Evolutionary conservation across 2,329 filamentous ascomycete genomes (phyloP).

Genomic region (Alternaria ventricosa): DNA sequence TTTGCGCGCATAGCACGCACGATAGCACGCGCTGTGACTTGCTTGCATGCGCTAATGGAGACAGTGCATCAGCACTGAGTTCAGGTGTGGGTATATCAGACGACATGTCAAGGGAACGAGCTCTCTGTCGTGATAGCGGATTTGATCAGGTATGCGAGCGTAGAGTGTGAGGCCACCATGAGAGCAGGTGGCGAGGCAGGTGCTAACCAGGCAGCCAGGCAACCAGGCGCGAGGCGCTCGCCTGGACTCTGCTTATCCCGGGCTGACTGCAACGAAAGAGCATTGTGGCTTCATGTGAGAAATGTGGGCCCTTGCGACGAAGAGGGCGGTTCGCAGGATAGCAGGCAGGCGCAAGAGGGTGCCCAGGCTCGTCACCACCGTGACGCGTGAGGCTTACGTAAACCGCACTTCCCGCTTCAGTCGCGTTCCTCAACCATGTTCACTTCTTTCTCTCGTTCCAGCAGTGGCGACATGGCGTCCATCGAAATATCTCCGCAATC

Average conservation of each 20-base stretch:
- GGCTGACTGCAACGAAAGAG: neutral
- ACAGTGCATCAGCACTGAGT: neutral
- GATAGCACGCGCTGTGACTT: slow-evolving; percentile 55
- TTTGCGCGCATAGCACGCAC: slow-evolving; percentile 74
- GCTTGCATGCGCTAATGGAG: slow-evolving; percentile 5
- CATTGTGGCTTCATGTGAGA: neutral
- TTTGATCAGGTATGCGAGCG: neutral
- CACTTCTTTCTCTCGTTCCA: neutral
- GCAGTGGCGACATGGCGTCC: neutral
- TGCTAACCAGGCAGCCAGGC: slow-evolving; percentile 1
- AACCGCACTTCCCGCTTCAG: neutral
- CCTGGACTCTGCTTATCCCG: slow-evolving; percentile 6
- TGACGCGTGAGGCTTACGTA: neutral
- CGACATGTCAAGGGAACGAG: slow-evolving; percentile 11
- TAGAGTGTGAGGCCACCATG: neutral
- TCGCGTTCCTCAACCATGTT: neutral
- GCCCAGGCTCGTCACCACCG: neutral
- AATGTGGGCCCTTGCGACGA: neutral
- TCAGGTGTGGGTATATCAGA: slow-evolving; percentile 9
- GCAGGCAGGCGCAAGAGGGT: neutral
- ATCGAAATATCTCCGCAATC: neutral
- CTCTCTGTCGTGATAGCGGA: neutral
- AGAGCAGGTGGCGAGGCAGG: neutral
- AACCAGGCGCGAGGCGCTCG: slow-evolving; percentile 1
- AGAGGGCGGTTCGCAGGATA: neutral